Conservation (phyloP, 768 basidiomycete genomes). For the Hypsizygus marmoreus region DNA sequence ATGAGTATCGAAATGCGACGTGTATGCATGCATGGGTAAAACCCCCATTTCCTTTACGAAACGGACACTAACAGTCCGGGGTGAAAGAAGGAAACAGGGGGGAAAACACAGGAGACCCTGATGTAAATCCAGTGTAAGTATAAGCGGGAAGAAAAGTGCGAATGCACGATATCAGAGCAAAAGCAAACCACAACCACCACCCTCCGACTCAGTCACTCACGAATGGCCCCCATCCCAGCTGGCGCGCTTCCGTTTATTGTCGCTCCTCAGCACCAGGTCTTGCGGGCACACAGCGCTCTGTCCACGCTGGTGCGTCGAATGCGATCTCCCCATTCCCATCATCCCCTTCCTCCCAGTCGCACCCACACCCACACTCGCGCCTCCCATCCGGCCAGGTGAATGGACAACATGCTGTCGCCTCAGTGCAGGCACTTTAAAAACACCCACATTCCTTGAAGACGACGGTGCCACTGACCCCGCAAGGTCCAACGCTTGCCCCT, state of each 20-base stretch:
- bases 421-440: constrained; percentile 17
- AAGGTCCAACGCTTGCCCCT: constrained; percentile 40
- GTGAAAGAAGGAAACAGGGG: too few species aligned
- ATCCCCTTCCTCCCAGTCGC: constrained; percentile 3
- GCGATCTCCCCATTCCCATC: constrained; percentile 9
- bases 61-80: too few species aligned
- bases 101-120: too few species aligned
- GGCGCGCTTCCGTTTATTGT: constrained; percentile 43
- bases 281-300: constrained; percentile 47
- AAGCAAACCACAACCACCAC: too few species aligned
- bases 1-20: too few species aligned
- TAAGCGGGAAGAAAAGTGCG: too few species aligned
- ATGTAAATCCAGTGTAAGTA: too few species aligned
- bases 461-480: constrained; percentile 32
- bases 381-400: constrained; percentile 4
- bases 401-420: constrained; percentile 18
- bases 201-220: too few species aligned
- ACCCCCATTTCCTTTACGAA: too few species aligned
- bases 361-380: constrained; percentile 3
- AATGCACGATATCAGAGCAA: too few species aligned
- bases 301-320: constrained; percentile 41
- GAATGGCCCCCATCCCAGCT: constrained; percentile 46
- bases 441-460: constrained; percentile 13
- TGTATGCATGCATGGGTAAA: too few species aligned
- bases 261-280: constrained; percentile 35